Conservation (phyloP, 345 rosid genomes). For the Eucalyptus regnans region DNA sequence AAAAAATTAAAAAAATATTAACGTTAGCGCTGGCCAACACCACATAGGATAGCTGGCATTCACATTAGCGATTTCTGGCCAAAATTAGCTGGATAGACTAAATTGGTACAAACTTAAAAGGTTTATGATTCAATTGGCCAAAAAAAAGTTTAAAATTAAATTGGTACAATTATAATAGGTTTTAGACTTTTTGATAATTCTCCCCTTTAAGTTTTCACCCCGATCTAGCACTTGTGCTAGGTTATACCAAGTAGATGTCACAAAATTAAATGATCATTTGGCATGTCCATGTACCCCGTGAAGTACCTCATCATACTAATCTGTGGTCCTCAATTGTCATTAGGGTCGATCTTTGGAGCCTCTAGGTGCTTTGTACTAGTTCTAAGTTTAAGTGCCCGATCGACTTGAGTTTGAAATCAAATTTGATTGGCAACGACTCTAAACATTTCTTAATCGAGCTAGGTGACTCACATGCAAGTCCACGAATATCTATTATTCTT, state of each 20-base stretch:
- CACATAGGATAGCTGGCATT: accelerated
- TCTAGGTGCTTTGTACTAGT: not conserved
- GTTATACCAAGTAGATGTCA: not conserved
- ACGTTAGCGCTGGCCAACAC: accelerated
- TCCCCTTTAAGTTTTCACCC: accelerated
- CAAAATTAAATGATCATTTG: not conserved
- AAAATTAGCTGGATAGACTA: no score
- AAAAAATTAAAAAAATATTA: no score
- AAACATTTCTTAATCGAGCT: not conserved
- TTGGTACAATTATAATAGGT: no score
- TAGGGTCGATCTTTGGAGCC: not conserved
- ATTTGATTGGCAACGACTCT: not conserved
- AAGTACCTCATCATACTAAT: not conserved
- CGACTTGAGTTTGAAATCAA: not conserved
- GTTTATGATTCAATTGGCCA: no score
- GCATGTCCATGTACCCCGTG: not conserved
- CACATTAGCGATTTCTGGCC: accelerated
- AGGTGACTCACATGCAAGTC: not conserved
- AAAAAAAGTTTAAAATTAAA: no score
- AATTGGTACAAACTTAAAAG: no score
- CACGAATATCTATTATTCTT: not conserved
- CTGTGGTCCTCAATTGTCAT: not conserved
- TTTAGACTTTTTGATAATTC: no score
- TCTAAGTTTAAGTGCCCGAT: not conserved
- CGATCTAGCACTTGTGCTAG: not conserved